Evolutionary conservation across 2,329 filamentous ascomycete species (phyloP), one percentile per base, ranked within the genome.

Genomic region (Hymenoscyphus infarciens): DNA sequence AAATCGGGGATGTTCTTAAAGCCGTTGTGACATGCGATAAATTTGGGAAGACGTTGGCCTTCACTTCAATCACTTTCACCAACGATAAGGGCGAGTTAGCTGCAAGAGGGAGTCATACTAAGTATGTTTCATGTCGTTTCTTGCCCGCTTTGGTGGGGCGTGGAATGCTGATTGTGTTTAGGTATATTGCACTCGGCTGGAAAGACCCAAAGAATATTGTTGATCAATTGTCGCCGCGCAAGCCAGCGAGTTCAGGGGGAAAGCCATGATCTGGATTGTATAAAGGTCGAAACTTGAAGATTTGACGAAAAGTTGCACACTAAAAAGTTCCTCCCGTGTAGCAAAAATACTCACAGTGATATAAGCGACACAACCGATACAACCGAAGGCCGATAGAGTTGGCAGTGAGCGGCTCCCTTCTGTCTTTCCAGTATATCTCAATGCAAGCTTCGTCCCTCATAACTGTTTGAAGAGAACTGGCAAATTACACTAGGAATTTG

Each of bases 21-120:
- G 85, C 79, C 3, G 81, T 80, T 0, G 86, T 86, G 1, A 77
- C 78, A 0, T 87, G 85, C 63, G 85, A 88, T 38, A 87, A 85
- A 75, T 87, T 88, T 67, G 86, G 86, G n/a, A 86, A 83, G 66
- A 87, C 82, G 0, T 73, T 88, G 5, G 86, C 86, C 5, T 88
- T 80, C 67, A 88, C 86, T 0, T 82, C 80, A 0, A 77, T 88
- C 16, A 79, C 80, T 0, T 88, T 88, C 66, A 80, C 75, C 59
- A 87, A 88, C 65, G 75, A 74, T 58, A 81, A 85, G 64, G 85
- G 84, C 5, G 80, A 88, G 53, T 71, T 88, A 3, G 82, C 84
- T 11, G 86, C 86, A 0, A 76, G 86, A 56, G 86, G 86, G 53
- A 88, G 85, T 66, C 86, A 88, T 70, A 88, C 86, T 15, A 88